Evolutionary conservation across 192 early-diverging fungal genomes (phyloP).

Genomic region (Phlyctochytrium arcticum): DNA sequence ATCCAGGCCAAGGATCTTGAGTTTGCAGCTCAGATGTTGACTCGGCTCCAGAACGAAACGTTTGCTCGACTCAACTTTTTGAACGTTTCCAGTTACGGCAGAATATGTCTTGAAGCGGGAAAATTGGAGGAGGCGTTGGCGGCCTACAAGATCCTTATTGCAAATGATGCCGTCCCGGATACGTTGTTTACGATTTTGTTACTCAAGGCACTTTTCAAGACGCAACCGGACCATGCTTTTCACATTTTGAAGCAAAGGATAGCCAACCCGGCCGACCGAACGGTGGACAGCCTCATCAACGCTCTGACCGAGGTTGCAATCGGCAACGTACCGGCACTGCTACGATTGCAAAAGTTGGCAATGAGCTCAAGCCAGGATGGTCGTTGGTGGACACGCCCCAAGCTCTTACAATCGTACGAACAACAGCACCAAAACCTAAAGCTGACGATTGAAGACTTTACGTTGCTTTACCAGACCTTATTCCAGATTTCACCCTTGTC

Average conservation of each 20-base stretch:
- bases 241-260: background rate
- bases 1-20: background rate
- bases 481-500: no score
- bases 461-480: no score
- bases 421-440: no score
- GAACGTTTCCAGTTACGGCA: background rate
- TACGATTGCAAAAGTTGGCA: background rate
- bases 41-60: background rate
- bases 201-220: background rate
- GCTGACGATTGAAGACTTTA: no score
- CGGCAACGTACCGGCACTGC: background rate
- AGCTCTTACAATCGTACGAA: no score
- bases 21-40: background rate
- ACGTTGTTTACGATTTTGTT: background rate
- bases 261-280: background rate
- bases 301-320: background rate
- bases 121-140: background rate
- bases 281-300: background rate
- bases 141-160: background rate
- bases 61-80: background rate
- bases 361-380: no score
- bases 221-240: no score
- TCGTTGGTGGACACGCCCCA: no score
- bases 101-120: background rate
- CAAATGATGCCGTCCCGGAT: background rate